These are phyloP conservation scores for Tricholoma sp. DNA, from an alignment of 768 basidiomycete genomes.

Conservation along the genomic window DNA sequence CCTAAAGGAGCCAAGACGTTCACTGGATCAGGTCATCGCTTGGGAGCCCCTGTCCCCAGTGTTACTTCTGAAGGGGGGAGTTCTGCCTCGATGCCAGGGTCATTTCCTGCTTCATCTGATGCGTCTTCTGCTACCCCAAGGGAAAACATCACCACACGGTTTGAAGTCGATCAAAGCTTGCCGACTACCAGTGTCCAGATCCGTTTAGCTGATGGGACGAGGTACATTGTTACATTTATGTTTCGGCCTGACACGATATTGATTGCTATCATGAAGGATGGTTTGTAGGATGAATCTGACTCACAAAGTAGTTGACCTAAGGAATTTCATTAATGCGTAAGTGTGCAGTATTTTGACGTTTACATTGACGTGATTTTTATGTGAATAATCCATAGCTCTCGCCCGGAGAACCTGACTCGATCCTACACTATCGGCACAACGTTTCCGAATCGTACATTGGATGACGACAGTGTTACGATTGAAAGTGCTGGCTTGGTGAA, in stretches of 20 bases:
- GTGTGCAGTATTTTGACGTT: slow-evolving; percentile 25
- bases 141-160: slow-evolving; percentile 44
- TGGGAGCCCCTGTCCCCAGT: slow-evolving; percentile 72
- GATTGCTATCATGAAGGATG: slow-evolving; percentile 40
- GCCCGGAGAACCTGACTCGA: slow-evolving; percentile 57
- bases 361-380: not conserved
- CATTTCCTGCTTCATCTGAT: slow-evolving; percentile 40
- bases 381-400: slow-evolving; percentile 42
- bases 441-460: slow-evolving; percentile 77
- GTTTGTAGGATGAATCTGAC: slow-evolving; percentile 85
- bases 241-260: not conserved
- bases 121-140: slow-evolving; percentile 18
- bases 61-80: slow-evolving; percentile 7
- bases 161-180: slow-evolving; percentile 76
- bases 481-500: slow-evolving; percentile 69
- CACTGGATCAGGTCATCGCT: slow-evolving; percentile 69
- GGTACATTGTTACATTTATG: slow-evolving; percentile 34
- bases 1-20: slow-evolving; percentile 53
- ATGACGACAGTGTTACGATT: slow-evolving; percentile 62
- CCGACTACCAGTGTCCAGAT: slow-evolving; percentile 91
- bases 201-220: slow-evolving; percentile 84
- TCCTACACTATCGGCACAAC: slow-evolving; percentile 82
- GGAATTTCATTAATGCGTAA: slow-evolving; percentile 87
- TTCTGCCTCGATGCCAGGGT: slow-evolving; percentile 48
- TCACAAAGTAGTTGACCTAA: slow-evolving; percentile 82